These are phyloP conservation scores for Jackrogersella minutella DNA, from an alignment of 495 filamentous ascomycete species.

Conservation along the genomic window DNA sequence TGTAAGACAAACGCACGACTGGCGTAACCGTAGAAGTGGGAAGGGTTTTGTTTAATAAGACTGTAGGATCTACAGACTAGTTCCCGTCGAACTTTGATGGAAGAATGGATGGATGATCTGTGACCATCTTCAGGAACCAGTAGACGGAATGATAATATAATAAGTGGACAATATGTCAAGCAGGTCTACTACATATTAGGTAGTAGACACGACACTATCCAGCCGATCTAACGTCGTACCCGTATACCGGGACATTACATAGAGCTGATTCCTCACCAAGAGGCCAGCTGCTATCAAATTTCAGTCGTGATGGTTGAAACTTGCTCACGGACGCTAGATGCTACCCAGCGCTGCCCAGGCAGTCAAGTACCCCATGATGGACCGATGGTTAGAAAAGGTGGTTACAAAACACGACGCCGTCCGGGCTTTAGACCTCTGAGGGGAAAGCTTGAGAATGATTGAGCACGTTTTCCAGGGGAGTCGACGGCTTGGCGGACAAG, in stretches of 20 bases:
- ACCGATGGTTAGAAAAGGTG: too few relatives aligned
- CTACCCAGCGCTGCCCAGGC: neutral
- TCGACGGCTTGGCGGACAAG: constrained; percentile 28
- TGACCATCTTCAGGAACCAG: constrained; percentile 8
- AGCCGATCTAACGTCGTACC: constrained; percentile 25
- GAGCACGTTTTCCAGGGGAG: constrained; percentile 44
- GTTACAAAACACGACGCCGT: constrained; percentile 23
- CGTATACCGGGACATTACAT: constrained; percentile 13
- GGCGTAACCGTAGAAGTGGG: constrained; percentile 12
- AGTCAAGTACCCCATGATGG: constrained; percentile 35
- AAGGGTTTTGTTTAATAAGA: constrained; percentile 14
- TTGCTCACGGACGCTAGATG: constrained; percentile 29
- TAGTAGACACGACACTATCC: neutral
- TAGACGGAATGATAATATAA: constrained; percentile 24
- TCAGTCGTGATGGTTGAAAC: constrained; percentile 20
- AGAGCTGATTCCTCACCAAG: neutral
- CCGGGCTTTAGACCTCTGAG: constrained; percentile 24
- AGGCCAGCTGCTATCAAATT: neutral
- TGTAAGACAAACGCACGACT: constrained; percentile 14
- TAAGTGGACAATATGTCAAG: constrained; percentile 6
- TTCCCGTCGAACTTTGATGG: constrained; percentile 18
- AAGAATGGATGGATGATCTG: constrained; percentile 17
- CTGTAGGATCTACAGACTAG: constrained; percentile 20
- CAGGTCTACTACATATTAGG: neutral
- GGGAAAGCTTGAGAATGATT: constrained; percentile 43